Evolutionary conservation across 1,284 basidiomycete genomes (phyloP), one percentile per base, ranked within the genome.

Genomic region (Malassezia japonica): DNA sequence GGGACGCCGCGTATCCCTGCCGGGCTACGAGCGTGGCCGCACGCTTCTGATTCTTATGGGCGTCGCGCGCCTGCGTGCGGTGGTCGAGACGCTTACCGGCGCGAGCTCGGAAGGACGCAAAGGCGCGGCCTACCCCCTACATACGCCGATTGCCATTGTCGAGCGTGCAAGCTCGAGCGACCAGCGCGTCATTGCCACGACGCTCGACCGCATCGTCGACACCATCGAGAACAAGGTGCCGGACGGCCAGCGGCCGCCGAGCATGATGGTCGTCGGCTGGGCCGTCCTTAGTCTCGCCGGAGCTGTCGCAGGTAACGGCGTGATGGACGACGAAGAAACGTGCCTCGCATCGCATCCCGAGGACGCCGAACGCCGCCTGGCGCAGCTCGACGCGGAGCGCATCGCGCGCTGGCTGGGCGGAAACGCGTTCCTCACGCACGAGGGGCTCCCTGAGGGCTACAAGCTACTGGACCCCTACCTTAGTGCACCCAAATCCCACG

Each of bases 231-330:
- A 39, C 28, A 28, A 18, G 7, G 18, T 54, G 23, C 15, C 46
- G 0, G 51, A 54, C 21, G 51, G 51, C 8, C 46, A 34, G 24
- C 80, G 79, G 47, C 90, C 91, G 5, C 92, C 92, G 0, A 91
- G 89, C 2, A 91, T 98, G 85, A 85, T 96, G 67, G 79, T 95
- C 21, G 80, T 98, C 55, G 91, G 92, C 0, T 96, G 91, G 91
- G 79, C 84, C 5, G 78, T 76, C 12, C 62, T 80, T 21, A 76
- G 76, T 21, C 67, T 81, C 28, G 76, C 78, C 34, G 79, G 79
- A 0, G 61, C 74, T 10, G 53, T 56, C 41, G 80, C 80, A 1
- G 75, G 77, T 31, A 74, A 79, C 34, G 74, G 72, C 36, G 74
- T 81, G 5, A 67, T 80, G 33, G 78, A 80, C 53, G 74, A 75